Evolutionary conservation across 1,284 basidiomycete genomes (phyloP), one percentile per base, ranked within the genome.

Genomic region (Meripilus lineatus): DNA sequence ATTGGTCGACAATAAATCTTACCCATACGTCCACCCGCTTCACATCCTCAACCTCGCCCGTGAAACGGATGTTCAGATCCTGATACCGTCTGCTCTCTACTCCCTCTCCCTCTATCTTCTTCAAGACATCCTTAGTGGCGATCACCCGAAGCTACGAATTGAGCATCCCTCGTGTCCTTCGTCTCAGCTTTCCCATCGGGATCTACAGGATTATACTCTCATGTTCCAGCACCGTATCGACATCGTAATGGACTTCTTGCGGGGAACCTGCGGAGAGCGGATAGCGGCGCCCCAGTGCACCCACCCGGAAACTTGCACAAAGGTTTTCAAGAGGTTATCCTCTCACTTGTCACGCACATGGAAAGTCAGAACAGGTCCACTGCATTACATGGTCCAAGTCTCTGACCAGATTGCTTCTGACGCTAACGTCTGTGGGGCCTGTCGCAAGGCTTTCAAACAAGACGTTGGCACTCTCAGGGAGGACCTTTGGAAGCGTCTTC

Each of bases 51-150:
- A 78, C 47, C 70, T 81, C 40, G 76, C 75, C 6, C 66, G 70
- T 40, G 75, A 79, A 53, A 69, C 66, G n/a, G 65, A 79, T 51
- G 65, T 74, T 15, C 62, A 59, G 22, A 58, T 76, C 40, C 50
- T 80, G 38, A 46, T 79, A 15, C 78, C 78, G 4, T 71, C 75
- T 6, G 73, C 69, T 5, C 48, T 79, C 17, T 81, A 80, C 53
- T 79, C 80, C 59, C 70, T 81, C 28, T 79, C 77, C 13, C 58
- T 79, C 10, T 81, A 81, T 52, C 68, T 70, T 4, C 63, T 81
- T 26, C 55, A 64, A 35, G 74, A 76, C 47, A 58, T 81, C 32
- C 58, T 79, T 1, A 60, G 64, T 14, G 72, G 52, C 17, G 71
- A 77, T 39, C 79, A 80, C 51, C 72, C 75, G 1, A 81, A 81